Conservation (phyloP, 2,329 filamentous ascomycete genomes). For the Phaeosphaeria sp. region DNA sequence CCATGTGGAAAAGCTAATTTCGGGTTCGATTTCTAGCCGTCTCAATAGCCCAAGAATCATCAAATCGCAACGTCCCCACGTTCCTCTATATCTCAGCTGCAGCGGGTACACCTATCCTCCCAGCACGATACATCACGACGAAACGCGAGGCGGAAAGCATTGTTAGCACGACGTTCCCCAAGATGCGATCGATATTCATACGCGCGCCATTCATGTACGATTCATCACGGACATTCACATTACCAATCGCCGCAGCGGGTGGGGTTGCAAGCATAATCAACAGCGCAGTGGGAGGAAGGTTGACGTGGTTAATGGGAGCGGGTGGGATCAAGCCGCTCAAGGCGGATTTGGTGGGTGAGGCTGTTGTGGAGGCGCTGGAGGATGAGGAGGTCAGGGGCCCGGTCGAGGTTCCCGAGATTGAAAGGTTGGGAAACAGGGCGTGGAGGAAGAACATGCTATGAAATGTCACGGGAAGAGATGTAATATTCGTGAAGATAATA, state of each 20-base stretch:
- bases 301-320: constrained; percentile 79
- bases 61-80: constrained; percentile 66
- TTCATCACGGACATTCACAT: constrained; percentile 76
- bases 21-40: constrained; percentile 65
- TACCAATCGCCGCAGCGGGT: constrained; percentile 82
- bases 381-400: constrained; percentile 76
- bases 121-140: constrained; percentile 83
- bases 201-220: constrained; percentile 92
- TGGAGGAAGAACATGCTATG: constrained; percentile 93
- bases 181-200: constrained; percentile 80
- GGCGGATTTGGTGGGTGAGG: constrained; percentile 85
- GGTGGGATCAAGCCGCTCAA: constrained; percentile 86
- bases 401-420: constrained; percentile 80
- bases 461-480: background rate
- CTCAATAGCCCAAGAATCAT: constrained; percentile 78
- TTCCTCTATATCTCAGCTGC: constrained; percentile 93
- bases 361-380: constrained; percentile 83
- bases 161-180: constrained; percentile 74
- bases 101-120: constrained; percentile 82
- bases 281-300: constrained; percentile 73
- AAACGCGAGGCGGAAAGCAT: constrained; percentile 88
- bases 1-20: too few relatives aligned
- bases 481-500: background rate
- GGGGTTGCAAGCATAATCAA: constrained; percentile 80
- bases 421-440: constrained; percentile 77